A percentile compares a stretch with the other conserved stretches of the same genome.
Evolutionary conservation across 306 rosid genomes (phyloP).

Genomic region (Sindora glabra): DNA sequence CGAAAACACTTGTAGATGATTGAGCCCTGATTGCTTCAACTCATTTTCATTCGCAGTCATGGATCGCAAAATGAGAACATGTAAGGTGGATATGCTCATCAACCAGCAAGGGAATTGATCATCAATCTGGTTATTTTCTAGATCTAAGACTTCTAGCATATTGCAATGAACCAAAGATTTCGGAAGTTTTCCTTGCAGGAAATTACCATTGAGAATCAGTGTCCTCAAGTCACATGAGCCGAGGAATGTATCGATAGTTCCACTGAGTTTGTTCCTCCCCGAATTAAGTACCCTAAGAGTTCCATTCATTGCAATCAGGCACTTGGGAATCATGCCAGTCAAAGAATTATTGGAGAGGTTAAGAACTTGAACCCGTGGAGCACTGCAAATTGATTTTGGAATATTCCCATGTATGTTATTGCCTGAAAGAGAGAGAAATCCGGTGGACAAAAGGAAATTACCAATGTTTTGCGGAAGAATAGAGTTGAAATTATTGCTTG

Average conservation of each 20-base stretch:
- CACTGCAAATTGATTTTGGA: constrained; percentile 7
- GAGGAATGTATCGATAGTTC: background rate
- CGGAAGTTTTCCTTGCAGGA: background rate
- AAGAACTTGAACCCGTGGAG: background rate
- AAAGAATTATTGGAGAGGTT: constrained; percentile 7
- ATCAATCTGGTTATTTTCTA: background rate
- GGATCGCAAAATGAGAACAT: too few relatives aligned
- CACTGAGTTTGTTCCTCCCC: background rate
- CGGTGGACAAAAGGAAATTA: too few relatives aligned
- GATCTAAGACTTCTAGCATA: background rate
- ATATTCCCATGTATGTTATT: background rate
- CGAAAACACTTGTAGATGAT: too few relatives aligned
- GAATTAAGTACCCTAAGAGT: background rate
- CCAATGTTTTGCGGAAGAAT: too few relatives aligned
- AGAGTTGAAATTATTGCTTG: background rate
- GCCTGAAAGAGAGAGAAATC: too few relatives aligned
- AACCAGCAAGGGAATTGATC: too few relatives aligned
- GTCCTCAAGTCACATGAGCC: background rate
- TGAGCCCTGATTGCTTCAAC: too few relatives aligned
- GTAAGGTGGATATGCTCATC: too few relatives aligned
- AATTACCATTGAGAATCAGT: constrained; percentile 5
- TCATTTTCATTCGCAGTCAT: too few relatives aligned
- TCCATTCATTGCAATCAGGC: background rate
- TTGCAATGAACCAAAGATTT: background rate
- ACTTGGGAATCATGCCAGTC: too few relatives aligned